Conservation (phyloP, 495 filamentous ascomycete species). For the Daldinia vernicosa region DNA sequence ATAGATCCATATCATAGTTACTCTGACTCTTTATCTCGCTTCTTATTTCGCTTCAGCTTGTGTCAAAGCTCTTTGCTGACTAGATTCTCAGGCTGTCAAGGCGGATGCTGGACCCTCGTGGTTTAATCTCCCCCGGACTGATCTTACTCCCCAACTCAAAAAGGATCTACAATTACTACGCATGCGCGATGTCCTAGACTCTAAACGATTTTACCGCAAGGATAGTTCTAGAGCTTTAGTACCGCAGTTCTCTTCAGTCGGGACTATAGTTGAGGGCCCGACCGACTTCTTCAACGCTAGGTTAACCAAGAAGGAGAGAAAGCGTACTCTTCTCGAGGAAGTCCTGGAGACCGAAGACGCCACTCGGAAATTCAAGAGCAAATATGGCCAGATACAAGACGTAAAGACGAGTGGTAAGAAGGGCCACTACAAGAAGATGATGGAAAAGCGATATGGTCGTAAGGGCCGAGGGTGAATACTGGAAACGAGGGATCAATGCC, state of each 20-base stretch:
- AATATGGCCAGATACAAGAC: conserved; percentile 46
- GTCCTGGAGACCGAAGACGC: conserved; percentile 69
- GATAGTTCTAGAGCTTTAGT: conserved; percentile 65
- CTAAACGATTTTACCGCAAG: conserved; percentile 93
- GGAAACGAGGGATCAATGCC: neutral
- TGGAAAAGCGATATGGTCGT: conserved; percentile 45
- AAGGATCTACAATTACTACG: conserved; percentile 85
- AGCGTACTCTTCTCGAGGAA: conserved; percentile 91
- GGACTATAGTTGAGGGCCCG: conserved; percentile 87
- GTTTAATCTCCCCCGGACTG: conserved; percentile 86
- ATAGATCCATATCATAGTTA: conserved; percentile 90
- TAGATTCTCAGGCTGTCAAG: conserved; percentile 50
- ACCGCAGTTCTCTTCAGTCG: conserved; percentile 87
- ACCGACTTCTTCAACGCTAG: conserved; percentile 85
- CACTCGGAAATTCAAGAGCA: conserved; percentile 47
- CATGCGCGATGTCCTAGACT: conserved; percentile 88
- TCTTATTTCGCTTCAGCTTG: conserved; percentile 21
- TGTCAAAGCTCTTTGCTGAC: conserved; percentile 34
- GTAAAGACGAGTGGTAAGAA: conserved; percentile 47
- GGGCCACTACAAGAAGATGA: conserved; percentile 47
- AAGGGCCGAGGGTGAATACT: conserved; percentile 24
- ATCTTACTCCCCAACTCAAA: conserved; percentile 83
- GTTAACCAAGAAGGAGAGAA: conserved; percentile 85
- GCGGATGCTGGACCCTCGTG: conserved; percentile 65
- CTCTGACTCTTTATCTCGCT: conserved; percentile 74